Evolutionary conservation across 2,329 filamentous ascomycete species (phyloP), one percentile per base, ranked within the genome.

Genomic region (Monosporascus sp.): DNA sequence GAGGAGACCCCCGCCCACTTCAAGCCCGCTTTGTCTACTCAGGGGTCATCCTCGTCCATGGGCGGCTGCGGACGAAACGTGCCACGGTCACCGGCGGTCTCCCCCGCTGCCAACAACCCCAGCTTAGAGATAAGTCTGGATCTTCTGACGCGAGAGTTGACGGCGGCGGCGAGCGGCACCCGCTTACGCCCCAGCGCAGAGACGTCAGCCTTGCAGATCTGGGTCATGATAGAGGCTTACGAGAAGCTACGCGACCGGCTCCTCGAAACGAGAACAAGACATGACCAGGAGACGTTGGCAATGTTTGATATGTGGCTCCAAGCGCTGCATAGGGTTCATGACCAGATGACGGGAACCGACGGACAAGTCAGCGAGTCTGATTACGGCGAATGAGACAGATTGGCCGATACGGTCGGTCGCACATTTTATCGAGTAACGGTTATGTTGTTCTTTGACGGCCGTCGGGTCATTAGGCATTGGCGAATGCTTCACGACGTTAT

Each of bases 211-310:
- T 61, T 82, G 41, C 79, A 82, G 60, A 64, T 82, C 18, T 77
- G 76, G 74, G 71, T 78, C 44, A 82, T 82, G 79, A 82, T 82
- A 49, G 79, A 82, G 59, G 79, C 79, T 3, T 82, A 82, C 59
- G 79, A 82, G 69, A 71, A 72, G 54, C 65, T 83, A 53, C 70
- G 77, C 17, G 75, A 80, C 44, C 72, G 74, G 59, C 62, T 82
- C 0, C 60, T 67, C 1, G 68, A 64, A 2, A 68, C 68, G 61
- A 63, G 59, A 17, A 51, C 65, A n/a, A 57, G 55, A 2, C 53
- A 52, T 3, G 65, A 64, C 24, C 67, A 70, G 52, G 63, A 72
- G 2, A 56, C 74, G 15, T 69, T 74, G 55, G 61, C 60, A 20
- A 76, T 78, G 68, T 76, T 83, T 45, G 74, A 78, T 51, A 71